phyloP scores from a whole-genome alignment of 306 rosid genomes.

The Ormosia semicastrata region DNA sequence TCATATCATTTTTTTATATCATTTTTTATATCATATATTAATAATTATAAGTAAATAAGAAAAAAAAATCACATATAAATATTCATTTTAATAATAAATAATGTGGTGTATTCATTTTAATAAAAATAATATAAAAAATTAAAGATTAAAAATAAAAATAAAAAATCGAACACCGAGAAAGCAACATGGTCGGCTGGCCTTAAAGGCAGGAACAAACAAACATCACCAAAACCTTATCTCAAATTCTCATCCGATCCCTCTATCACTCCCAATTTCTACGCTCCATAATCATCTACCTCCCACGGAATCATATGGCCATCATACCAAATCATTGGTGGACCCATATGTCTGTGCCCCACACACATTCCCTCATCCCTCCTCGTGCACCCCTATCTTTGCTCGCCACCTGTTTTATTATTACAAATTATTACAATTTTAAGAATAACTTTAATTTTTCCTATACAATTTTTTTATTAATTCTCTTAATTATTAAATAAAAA shows the following conservation, averaged over 20 bases:
- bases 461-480: too few relatives aligned
- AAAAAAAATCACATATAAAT: too few relatives aligned
- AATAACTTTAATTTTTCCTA: too few relatives aligned
- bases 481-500: too few relatives aligned
- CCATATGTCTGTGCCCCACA: constrained; percentile 37
- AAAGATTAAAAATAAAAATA: too few relatives aligned
- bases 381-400: constrained; percentile 21
- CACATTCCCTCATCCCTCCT: constrained; percentile 2
- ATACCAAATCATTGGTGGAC: constrained; percentile 83
- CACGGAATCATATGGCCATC: constrained; percentile 81
- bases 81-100: too few relatives aligned
- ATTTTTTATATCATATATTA: too few relatives aligned
- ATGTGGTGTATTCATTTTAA: too few relatives aligned
- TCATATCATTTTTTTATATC: too few relatives aligned
- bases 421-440: too few relatives aligned
- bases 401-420: constrained; percentile 21
- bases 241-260: constrained; percentile 35
- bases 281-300: constrained; percentile 65
- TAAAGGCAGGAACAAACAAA: constrained; percentile 35
- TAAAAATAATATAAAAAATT: too few relatives aligned
- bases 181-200: constrained; percentile 55
- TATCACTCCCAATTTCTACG: constrained; percentile 59
- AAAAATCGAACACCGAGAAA: constrained; percentile 8
- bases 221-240: constrained; percentile 51
- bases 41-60: too few relatives aligned